A percentile compares a stretch with the other conserved stretches of the same genome.
Evolutionary conservation across 2,329 filamentous ascomycete species (phyloP).

Genomic region (Fusarium anguioides): DNA sequence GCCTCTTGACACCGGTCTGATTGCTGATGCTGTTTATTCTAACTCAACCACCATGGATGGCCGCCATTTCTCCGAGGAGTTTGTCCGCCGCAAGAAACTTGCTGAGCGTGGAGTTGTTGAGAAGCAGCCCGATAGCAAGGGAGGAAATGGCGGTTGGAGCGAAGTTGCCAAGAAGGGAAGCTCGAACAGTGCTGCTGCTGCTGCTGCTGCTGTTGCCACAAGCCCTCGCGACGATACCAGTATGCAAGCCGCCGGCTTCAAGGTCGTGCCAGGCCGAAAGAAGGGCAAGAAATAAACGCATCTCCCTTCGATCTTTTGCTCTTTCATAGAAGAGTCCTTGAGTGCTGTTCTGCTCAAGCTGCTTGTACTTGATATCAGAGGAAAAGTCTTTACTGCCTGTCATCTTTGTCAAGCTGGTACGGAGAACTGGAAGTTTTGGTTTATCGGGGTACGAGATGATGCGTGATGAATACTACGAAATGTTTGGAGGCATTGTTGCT

Average conservation of each 20-base stretch:
- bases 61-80: conserved; percentile 93
- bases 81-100: conserved; percentile 89
- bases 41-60: conserved; percentile 91
- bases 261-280: conserved; percentile 92
- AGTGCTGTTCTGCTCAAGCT: neutral
- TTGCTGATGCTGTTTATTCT: conserved; percentile 89
- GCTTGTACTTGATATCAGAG: neutral
- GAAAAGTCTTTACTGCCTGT: neutral
- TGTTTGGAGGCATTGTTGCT: neutral
- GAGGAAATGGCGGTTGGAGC: conserved; percentile 80
- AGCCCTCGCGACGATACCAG: conserved; percentile 57
- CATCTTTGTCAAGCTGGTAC: neutral
- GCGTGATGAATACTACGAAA: neutral
- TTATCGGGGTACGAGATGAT: conserved; percentile 4
- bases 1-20: conserved; percentile 81
- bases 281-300: conserved; percentile 78
- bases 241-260: conserved; percentile 74
- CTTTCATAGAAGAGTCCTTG: conserved; percentile 12
- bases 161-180: conserved; percentile 96
- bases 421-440: neutral
- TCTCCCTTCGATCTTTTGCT: conserved; percentile 16
- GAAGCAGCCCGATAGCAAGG: conserved; percentile 68
- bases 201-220: conserved; percentile 28
- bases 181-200: conserved; percentile 48
- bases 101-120: conserved; percentile 92